Conservation (phyloP, 768 basidiomycete genomes). For the Sporobolomyces phaffii region DNA sequence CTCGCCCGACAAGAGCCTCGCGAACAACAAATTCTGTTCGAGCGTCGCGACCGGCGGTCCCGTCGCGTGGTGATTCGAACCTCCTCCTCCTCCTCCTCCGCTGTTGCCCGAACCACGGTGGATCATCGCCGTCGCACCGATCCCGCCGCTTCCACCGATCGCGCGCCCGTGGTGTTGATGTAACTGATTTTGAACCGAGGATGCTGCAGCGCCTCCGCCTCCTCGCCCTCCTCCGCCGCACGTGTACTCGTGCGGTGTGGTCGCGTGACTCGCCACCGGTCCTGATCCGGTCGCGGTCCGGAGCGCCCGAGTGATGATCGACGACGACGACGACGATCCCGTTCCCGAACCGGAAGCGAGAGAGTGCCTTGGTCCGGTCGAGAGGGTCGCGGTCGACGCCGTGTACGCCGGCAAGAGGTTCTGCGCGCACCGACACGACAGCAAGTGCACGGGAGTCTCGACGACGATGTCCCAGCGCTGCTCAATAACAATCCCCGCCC, state of each 20-base stretch:
- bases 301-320: slow-evolving; percentile 3
- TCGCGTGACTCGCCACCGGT: too few relatives aligned
- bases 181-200: too few relatives aligned
- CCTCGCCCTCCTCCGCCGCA: slow-evolving; percentile 1
- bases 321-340: background rate
- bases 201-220: too few relatives aligned
- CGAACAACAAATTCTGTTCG: slow-evolving; percentile 56
- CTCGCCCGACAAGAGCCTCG: slow-evolving; percentile 73
- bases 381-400: slow-evolving; percentile 10
- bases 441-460: slow-evolving; percentile 72
- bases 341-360: background rate
- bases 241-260: slow-evolving; percentile 2
- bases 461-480: slow-evolving; percentile 45
- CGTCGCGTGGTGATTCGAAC: slow-evolving; percentile 1
- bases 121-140: slow-evolving; percentile 2
- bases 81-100: too few relatives aligned
- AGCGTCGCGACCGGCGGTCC: slow-evolving; percentile 42
- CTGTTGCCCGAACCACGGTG: background rate
- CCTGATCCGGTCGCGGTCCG: background rate
- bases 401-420: slow-evolving; percentile 73
- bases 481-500: too few relatives aligned
- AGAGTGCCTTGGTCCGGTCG: background rate
- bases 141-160: background rate
- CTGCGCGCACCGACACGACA: slow-evolving; percentile 78
- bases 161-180: too few relatives aligned